Evolutionary conservation across 2,329 filamentous ascomycete genomes (phyloP).

Genomic region (Tolypocladium capitatum): DNA sequence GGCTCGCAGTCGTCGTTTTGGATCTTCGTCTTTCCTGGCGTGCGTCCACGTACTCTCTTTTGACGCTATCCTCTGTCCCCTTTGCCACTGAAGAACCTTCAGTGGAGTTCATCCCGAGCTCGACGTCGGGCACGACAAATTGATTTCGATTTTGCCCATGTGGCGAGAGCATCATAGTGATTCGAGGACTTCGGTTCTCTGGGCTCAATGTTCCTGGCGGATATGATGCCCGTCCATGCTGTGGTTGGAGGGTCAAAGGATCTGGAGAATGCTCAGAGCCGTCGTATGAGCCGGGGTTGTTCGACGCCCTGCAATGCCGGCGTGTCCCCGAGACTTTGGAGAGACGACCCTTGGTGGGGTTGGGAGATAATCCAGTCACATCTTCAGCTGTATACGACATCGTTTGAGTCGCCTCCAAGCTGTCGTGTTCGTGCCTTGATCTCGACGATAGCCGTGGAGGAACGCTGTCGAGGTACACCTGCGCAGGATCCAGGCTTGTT

Average conservation of each 20-base stretch:
- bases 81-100: neutral
- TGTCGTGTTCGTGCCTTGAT: neutral
- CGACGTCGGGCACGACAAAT: neutral
- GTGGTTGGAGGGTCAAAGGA: neutral
- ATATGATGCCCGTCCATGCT: neutral
- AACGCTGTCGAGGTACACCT: constrained; percentile 5
- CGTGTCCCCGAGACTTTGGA: neutral
- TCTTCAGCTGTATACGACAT: neutral
- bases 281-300: neutral
- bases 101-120: neutral
- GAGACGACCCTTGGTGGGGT: neutral
- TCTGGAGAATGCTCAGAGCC: neutral
- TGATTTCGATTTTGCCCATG: neutral
- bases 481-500: neutral
- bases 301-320: neutral
- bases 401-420: neutral
- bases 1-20: neutral
- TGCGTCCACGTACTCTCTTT: neutral
- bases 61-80: neutral
- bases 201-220: neutral
- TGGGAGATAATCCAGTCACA: neutral
- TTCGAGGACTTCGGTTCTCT: neutral
- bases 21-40: too few species aligned
- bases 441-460: constrained; percentile 9
- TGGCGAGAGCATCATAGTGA: neutral